These are phyloP conservation scores for Flaveria ramosissima DNA, from an alignment of 129 eudicot species.

Conservation along the genomic window DNA sequence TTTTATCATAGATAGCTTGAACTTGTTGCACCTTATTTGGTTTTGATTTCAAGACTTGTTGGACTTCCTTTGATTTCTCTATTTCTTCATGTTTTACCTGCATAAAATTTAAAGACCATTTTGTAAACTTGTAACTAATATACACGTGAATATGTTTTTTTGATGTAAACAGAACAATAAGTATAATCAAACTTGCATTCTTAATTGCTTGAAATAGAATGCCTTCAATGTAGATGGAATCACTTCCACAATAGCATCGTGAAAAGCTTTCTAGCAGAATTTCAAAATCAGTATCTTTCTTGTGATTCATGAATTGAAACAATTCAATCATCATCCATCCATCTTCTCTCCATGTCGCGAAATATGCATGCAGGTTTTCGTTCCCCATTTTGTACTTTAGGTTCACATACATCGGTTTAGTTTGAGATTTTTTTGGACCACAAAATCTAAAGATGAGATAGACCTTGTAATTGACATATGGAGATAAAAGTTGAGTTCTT, in stretches of 20 bases:
- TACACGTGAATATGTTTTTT: background rate
- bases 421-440: background rate
- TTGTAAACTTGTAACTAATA: background rate
- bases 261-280: slow-evolving; percentile 18
- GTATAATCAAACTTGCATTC: background rate
- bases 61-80: background rate
- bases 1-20: background rate
- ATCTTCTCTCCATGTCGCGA: slow-evolving; percentile 4
- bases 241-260: background rate
- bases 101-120: background rate
- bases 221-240: slow-evolving; percentile 17
- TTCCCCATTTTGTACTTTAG: slow-evolving; percentile 7
- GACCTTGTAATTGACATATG: background rate
- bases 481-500: background rate
- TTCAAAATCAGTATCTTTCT: slow-evolving; percentile 7
- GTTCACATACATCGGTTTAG: slow-evolving; percentile 13
- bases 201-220: background rate
- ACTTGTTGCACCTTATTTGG: background rate
- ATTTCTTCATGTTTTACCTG: slow-evolving; percentile 5
- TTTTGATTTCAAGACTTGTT: background rate
- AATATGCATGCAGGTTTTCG: slow-evolving; percentile 8
- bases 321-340: slow-evolving; percentile 18
- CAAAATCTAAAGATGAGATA: background rate
- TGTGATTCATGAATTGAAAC: background rate
- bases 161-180: background rate